Evolutionary conservation across 2,329 filamentous ascomycete genomes (phyloP).

Genomic region (Tolypocladium capitatum): DNA sequence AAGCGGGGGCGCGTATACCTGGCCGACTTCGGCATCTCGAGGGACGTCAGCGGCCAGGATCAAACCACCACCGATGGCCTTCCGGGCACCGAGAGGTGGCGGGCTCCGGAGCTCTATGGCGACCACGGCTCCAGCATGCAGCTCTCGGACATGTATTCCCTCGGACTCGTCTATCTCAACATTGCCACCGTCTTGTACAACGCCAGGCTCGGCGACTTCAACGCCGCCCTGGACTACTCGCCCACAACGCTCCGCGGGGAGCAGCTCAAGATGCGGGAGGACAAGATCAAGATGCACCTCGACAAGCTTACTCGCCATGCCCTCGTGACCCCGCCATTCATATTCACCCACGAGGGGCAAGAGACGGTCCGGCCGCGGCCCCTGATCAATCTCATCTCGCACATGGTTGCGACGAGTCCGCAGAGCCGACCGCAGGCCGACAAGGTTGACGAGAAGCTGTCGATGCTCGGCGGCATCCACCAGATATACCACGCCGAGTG

Average conservation of each 20-base stretch:
- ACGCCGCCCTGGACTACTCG: conserved; percentile 21
- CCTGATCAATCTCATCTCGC: conserved; percentile 21
- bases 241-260: conserved; percentile 14
- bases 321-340: conserved; percentile 20
- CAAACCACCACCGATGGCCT: conserved; percentile 28
- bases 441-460: conserved; percentile 26
- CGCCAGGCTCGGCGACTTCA: conserved; percentile 23
- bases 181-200: conserved; percentile 30
- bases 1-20: conserved; percentile 31
- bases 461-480: conserved; percentile 31
- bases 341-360: conserved; percentile 22
- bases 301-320: conserved; percentile 21
- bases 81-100: conserved; percentile 30
- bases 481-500: conserved; percentile 33
- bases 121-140: conserved; percentile 28
- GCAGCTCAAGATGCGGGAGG: conserved; percentile 18
- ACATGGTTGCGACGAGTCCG: conserved; percentile 21
- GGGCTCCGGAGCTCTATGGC: conserved; percentile 29
- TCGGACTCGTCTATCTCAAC: conserved; percentile 31
- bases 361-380: conserved; percentile 27
- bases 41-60: conserved; percentile 30
- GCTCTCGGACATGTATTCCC: conserved; percentile 33
- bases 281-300: conserved; percentile 20
- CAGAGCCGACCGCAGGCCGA: conserved; percentile 19
- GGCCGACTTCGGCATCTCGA: conserved; percentile 35